phyloP scores from a whole-genome alignment of 148 eudicot genomes.

The Rhododendron mucronatum region DNA sequence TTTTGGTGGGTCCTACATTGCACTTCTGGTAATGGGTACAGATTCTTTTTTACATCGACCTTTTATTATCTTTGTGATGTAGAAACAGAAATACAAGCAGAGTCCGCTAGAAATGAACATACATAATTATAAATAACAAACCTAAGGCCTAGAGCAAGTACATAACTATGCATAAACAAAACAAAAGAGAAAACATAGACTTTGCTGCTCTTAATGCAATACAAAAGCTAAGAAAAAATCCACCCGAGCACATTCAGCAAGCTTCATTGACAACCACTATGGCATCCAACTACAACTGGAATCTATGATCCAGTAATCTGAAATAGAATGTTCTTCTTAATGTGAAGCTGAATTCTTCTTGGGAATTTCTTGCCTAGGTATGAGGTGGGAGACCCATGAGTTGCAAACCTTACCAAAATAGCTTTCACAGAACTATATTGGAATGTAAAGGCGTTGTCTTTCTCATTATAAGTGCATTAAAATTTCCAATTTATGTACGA shows the following conservation, averaged over 20 bases:
- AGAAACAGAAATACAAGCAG: background rate
- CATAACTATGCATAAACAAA: background rate
- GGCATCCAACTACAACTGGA: background rate
- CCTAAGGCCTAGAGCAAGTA: background rate
- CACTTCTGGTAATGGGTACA: slow-evolving; percentile 74
- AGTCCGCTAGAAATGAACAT: background rate
- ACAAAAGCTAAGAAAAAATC: background rate
- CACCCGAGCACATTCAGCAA: background rate
- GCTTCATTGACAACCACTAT: background rate
- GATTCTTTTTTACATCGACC: background rate
- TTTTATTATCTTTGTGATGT: background rate
- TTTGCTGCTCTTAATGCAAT: background rate
- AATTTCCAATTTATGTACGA: background rate
- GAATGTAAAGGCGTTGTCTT: background rate
- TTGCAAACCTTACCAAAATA: background rate
- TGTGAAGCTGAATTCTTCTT: background rate
- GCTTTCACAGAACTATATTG: background rate
- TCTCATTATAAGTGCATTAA: background rate
- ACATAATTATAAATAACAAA: background rate
- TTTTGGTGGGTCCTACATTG: slow-evolving; percentile 85
- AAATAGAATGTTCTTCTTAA: background rate
- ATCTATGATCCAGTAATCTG: background rate
- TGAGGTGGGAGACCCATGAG: background rate
- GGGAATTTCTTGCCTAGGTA: background rate
- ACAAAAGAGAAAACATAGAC: background rate